Evolutionary conservation across 768 basidiomycete genomes (phyloP).

Genomic region (Boletus speciosus): DNA sequence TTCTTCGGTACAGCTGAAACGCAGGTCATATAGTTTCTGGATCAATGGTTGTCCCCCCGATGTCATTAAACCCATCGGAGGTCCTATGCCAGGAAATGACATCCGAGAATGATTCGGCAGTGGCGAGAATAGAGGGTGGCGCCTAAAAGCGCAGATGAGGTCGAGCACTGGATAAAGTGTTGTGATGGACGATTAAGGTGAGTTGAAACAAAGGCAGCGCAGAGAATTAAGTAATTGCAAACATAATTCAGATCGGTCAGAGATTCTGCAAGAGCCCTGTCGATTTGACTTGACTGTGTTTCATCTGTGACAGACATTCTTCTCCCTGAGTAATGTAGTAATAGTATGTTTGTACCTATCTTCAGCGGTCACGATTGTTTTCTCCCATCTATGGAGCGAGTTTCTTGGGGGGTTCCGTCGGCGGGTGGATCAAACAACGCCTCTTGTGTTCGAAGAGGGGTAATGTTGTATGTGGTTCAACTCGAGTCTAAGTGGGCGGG

Average conservation of each 20-base stretch:
- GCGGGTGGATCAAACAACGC: slow-evolving; percentile 2
- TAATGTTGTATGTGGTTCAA: not conserved
- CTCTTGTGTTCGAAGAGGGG: not conserved
- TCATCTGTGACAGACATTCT: not conserved
- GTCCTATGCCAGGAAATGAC: not conserved
- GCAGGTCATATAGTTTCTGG: too few relatives aligned
- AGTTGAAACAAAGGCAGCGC: not conserved
- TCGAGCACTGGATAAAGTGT: not conserved
- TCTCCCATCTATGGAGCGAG: not conserved
- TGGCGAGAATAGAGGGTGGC: too few relatives aligned
- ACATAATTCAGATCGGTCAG: not conserved
- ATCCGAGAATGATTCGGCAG: too few relatives aligned
- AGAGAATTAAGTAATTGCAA: not conserved
- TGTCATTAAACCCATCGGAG: not conserved
- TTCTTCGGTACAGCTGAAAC: too few relatives aligned
- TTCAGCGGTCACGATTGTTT: too few relatives aligned
- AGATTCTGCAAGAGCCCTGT: not conserved
- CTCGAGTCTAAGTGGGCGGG: not conserved
- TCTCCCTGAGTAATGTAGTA: not conserved
- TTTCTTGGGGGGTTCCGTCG: not conserved
- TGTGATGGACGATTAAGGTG: too few relatives aligned
- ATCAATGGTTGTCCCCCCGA: not conserved
- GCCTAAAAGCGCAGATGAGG: not conserved
- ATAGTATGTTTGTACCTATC: not conserved
- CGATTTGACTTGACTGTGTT: not conserved